Conservation (phyloP, 805 yeast species). For the Starmerella apicola region DNA sequence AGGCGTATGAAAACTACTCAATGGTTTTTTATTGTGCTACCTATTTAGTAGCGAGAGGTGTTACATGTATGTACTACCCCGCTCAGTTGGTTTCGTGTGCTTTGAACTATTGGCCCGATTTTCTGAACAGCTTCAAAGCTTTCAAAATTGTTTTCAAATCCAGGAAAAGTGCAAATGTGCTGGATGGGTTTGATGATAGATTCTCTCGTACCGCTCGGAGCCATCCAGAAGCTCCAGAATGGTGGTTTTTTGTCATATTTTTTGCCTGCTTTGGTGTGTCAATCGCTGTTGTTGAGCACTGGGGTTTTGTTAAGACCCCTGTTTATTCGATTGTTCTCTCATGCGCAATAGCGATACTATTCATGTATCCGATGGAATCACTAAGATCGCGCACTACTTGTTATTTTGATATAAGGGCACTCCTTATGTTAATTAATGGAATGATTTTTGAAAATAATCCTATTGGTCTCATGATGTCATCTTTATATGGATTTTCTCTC, state of each 20-base stretch:
- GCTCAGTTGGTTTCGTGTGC: slow-evolving; percentile 40
- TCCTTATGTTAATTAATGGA: slow-evolving; percentile 40
- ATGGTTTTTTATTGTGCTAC: slow-evolving; percentile 60
- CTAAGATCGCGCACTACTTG: slow-evolving; percentile 40
- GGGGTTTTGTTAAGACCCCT: slow-evolving; percentile 30
- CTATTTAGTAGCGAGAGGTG: slow-evolving; percentile 44
- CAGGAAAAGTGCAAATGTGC: slow-evolving; percentile 26
- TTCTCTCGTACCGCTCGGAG: slow-evolving; percentile 45
- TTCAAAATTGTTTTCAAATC: slow-evolving; percentile 5
- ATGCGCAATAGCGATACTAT: slow-evolving; percentile 38
- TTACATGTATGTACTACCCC: slow-evolving; percentile 43
- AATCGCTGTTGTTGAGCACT: slow-evolving; percentile 32
- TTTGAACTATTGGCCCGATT: slow-evolving; percentile 28
- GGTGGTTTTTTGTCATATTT: slow-evolving; percentile 45
- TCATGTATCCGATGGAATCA: slow-evolving; percentile 40
- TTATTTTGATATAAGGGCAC: slow-evolving; percentile 38
- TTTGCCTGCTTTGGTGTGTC: slow-evolving; percentile 35
- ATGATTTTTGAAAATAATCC: slow-evolving; percentile 47
- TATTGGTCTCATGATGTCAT: slow-evolving; percentile 39
- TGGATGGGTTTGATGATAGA: slow-evolving; percentile 35
- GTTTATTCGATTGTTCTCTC: slow-evolving; percentile 39
- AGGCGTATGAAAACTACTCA: slow-evolving; percentile 40
- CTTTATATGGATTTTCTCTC: slow-evolving; percentile 45
- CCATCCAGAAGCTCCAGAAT: slow-evolving; percentile 57
- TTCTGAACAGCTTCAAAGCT: slow-evolving; percentile 6